phyloP scores from a whole-genome alignment of 164 flowering plant species.

The Warburgia ugandensis region DNA sequence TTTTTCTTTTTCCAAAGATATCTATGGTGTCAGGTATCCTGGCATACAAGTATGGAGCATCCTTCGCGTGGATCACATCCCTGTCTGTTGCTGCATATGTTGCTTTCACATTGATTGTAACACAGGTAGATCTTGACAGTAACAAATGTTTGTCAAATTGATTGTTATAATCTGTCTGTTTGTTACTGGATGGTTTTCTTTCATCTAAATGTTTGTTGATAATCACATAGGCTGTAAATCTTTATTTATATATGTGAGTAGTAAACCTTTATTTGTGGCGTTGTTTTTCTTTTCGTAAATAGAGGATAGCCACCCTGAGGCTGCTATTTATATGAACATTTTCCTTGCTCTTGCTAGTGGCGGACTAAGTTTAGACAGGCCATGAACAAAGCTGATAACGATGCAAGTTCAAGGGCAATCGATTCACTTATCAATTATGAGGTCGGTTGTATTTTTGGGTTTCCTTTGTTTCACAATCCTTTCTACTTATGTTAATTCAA shows the following conservation, averaged over 20 bases:
- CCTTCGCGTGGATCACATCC: constrained; percentile 98
- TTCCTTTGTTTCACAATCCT: not conserved
- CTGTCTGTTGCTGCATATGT: constrained; percentile 85
- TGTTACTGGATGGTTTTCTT: no score
- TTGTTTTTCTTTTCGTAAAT: no score
- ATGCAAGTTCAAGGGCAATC: constrained; percentile 90
- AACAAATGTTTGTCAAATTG: no score
- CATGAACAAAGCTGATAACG: constrained; percentile 99
- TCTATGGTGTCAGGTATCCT: constrained; percentile 96
- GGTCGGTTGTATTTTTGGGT: constrained; percentile 32
- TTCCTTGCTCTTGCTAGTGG: constrained; percentile 49
- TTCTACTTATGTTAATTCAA: no score
- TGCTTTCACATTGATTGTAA: constrained; percentile 72
- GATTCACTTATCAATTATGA: constrained; percentile 98
- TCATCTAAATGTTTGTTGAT: not conserved
- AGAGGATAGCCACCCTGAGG: no score
- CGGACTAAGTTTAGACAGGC: constrained; percentile 95
- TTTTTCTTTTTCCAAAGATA: constrained; percentile 53
- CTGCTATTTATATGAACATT: constrained; percentile 2
- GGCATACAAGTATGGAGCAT: constrained; percentile 95
- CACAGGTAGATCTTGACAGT: constrained; percentile 94
- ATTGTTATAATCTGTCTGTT: no score
- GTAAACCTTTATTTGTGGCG: no score
- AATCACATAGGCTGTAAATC: constrained; percentile 1
- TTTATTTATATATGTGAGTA: no score